phyloP scores from a whole-genome alignment of 805 yeast genomes.

The Kockiozyma suomiensis region DNA sequence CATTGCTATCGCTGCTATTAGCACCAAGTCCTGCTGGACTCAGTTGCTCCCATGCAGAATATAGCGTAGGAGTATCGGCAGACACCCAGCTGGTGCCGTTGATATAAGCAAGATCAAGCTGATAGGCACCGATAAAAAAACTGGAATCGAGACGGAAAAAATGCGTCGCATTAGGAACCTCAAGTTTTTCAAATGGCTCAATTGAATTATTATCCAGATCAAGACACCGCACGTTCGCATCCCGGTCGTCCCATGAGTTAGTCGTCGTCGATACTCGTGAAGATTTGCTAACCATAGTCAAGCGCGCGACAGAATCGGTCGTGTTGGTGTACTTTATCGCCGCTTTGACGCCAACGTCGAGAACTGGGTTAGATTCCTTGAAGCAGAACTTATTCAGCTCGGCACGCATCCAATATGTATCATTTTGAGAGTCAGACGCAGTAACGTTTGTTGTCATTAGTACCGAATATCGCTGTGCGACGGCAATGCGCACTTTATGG shows the following conservation, averaged over 20 bases:
- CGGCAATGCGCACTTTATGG: constrained; percentile 48
- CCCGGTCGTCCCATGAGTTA: constrained; percentile 33
- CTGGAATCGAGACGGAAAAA: constrained; percentile 41
- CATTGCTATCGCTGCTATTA: not conserved
- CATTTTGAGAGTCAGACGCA: constrained; percentile 30
- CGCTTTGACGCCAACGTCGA: constrained; percentile 44
- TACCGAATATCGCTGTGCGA: constrained; percentile 81
- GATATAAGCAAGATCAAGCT: constrained; percentile 41
- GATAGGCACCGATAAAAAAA: constrained; percentile 43
- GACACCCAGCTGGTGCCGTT: constrained; percentile 36
- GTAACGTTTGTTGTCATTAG: constrained; percentile 56
- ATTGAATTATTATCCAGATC: constrained; percentile 37
- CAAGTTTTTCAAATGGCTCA: constrained; percentile 32
- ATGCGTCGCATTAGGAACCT: constrained; percentile 42
- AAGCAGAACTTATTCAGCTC: constrained; percentile 46
- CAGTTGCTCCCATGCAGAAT: constrained; percentile 26
- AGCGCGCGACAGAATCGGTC: constrained; percentile 22
- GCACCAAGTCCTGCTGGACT: constrained; percentile 6
- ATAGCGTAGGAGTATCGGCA: constrained; percentile 30
- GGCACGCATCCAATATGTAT: constrained; percentile 49
- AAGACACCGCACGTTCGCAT: constrained; percentile 37
- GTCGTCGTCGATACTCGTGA: not conserved
- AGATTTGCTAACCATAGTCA: constrained; percentile 13
- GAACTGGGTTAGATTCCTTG: constrained; percentile 42
- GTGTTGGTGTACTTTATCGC: constrained; percentile 41